A percentile compares a stretch with the other conserved stretches of the same genome.
phyloP scores from a whole-genome alignment of 2,329 filamentous ascomycete genomes.

The Hirsutella thompsonii region DNA sequence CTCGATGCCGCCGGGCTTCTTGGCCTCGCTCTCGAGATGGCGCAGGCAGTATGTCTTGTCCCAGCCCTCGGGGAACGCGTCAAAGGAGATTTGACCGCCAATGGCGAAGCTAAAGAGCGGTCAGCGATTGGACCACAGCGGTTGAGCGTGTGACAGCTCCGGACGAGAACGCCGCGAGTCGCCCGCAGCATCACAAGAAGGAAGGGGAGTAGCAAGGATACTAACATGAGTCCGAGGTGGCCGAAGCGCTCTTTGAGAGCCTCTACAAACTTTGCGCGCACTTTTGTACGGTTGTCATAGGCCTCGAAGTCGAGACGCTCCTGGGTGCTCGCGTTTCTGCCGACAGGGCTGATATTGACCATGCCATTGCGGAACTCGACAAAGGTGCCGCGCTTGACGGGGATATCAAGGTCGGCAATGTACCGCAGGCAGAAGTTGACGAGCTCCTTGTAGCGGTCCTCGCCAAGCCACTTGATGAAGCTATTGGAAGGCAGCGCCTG shows the following conservation, averaged over 20 bases:
- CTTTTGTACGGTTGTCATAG: conserved; percentile 66
- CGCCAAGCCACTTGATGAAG: conserved; percentile 88
- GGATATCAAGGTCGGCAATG: conserved; percentile 72
- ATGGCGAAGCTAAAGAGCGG: conserved; percentile 64
- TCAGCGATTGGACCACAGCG: too few species aligned
- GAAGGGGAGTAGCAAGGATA: too few species aligned
- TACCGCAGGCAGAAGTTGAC: conserved; percentile 68
- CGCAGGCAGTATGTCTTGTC: conserved; percentile 96
- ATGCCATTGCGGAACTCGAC: conserved; percentile 86
- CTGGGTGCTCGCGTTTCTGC: conserved; percentile 68
- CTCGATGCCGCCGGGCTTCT: conserved; percentile 53
- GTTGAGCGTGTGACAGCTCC: too few species aligned
- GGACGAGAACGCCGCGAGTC: too few species aligned
- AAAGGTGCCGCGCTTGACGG: conserved; percentile 74
- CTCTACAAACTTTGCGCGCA: conserved; percentile 59
- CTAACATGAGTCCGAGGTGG: conserved; percentile 72
- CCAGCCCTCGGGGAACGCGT: conserved; percentile 94
- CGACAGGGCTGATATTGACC: conserved; percentile 75
- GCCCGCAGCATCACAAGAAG: too few species aligned
- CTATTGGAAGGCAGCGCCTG: conserved; percentile 60
- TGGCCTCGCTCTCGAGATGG: conserved; percentile 72
- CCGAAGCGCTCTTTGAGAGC: conserved; percentile 19
- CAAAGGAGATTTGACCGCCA: conserved; percentile 95
- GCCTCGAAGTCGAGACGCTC: conserved; percentile 75
- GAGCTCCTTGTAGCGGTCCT: conserved; percentile 67